Conservation (phyloP, 140 eudicot genomes). For the Anethum foeniculum region DNA sequence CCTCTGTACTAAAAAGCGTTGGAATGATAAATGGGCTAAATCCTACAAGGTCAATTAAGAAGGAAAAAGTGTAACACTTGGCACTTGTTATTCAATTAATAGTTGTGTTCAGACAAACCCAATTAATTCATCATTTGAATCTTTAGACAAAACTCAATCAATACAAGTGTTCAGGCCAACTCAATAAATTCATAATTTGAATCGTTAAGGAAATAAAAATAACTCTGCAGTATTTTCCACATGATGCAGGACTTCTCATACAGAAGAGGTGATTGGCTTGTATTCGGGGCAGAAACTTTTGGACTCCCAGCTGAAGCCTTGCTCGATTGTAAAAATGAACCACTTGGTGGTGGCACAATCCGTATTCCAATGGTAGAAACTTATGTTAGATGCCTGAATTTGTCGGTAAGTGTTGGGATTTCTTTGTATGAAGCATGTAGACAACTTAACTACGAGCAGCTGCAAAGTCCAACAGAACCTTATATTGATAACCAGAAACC, state of each 20-base stretch:
- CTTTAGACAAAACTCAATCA: background rate
- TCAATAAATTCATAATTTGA: background rate
- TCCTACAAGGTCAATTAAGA: background rate
- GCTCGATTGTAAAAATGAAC: slow-evolving; percentile 53
- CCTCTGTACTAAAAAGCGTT: background rate
- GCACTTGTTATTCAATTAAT: background rate
- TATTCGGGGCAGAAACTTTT: slow-evolving; percentile 84
- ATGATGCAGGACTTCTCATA: slow-evolving; percentile 64
- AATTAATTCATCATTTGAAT: background rate
- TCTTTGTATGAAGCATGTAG: slow-evolving; percentile 93
- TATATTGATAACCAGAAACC: slow-evolving; percentile 24
- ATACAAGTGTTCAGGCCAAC: background rate
- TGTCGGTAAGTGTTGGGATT: slow-evolving; percentile 92
- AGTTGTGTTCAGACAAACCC: background rate
- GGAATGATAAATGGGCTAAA: background rate
- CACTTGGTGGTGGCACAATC: slow-evolving; percentile 68
- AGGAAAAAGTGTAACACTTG: background rate
- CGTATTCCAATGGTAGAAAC: slow-evolving; percentile 91
- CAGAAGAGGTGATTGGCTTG: slow-evolving; percentile 87
- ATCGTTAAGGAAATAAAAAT: background rate
- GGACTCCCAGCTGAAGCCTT: slow-evolving; percentile 88
- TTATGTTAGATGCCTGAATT: slow-evolving; percentile 85
- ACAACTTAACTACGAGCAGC: slow-evolving; percentile 83
- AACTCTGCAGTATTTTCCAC: background rate
- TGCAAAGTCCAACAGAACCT: slow-evolving; percentile 35